phyloP scores from a whole-genome alignment of 179 eudicot genomes.

The Carnegiea gigantea region DNA sequence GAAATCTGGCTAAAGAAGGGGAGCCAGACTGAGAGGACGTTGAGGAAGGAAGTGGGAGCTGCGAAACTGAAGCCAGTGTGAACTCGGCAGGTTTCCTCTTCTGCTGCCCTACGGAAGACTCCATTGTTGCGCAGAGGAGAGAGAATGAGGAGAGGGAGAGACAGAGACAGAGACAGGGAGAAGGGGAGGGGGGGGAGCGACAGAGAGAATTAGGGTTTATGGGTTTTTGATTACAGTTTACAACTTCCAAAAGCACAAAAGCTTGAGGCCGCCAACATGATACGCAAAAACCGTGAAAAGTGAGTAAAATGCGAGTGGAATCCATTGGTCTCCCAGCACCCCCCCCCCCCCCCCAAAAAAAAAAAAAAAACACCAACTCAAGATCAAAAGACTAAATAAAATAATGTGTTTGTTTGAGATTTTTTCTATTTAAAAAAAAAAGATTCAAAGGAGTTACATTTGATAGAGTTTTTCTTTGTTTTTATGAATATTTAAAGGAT shows the following conservation, averaged over 20 bases:
- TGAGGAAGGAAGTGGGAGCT: constrained; percentile 28
- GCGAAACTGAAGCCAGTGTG: constrained; percentile 47
- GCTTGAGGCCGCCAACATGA: constrained; percentile 10
- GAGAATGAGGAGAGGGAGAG: not conserved
- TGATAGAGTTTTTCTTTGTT: too few relatives aligned
- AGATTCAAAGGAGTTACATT: too few relatives aligned
- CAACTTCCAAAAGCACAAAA: not conserved
- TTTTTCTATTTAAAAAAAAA: too few relatives aligned
- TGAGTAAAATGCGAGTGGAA: too few relatives aligned
- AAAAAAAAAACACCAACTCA: too few relatives aligned
- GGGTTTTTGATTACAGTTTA: constrained; percentile 10
- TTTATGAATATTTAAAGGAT: too few relatives aligned
- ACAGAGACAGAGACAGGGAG: not conserved
- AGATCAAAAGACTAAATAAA: too few relatives aligned
- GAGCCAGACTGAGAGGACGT: constrained; percentile 25
- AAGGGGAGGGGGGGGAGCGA: constrained; percentile 1
- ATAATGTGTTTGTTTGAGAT: too few relatives aligned
- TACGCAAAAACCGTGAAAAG: not conserved
- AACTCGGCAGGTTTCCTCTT: constrained; percentile 38
- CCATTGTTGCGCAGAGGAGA: constrained; percentile 34
- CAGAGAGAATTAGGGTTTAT: constrained; percentile 23
- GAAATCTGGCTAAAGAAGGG: constrained; percentile 35
- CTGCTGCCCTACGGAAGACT: constrained; percentile 29
- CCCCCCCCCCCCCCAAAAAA: too few relatives aligned
- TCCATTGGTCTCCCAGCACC: too few relatives aligned